A percentile compares a stretch with the other conserved stretches of the same genome.
Conservation (phyloP, 2,329 filamentous ascomycete species). For the Grosmannia penicillata region DNA sequence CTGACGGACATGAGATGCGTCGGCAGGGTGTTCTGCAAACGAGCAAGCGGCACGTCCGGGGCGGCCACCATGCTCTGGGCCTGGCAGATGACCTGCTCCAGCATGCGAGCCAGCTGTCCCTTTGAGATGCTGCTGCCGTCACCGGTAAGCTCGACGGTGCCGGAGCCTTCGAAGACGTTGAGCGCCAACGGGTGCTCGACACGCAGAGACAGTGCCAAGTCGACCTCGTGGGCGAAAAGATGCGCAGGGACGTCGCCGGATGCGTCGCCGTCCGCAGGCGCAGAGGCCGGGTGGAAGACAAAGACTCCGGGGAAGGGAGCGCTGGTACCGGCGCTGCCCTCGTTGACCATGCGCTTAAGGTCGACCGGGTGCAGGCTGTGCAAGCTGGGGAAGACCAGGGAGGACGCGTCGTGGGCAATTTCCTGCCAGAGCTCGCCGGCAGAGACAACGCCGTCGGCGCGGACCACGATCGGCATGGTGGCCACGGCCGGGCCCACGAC, state of each 20-base stretch:
- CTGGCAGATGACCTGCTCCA: conserved; percentile 12
- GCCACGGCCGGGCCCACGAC: conserved; percentile 14
- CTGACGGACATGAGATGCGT: conserved; percentile 5
- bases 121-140: conserved; percentile 11
- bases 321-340: conserved; percentile 8
- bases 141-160: conserved; percentile 12
- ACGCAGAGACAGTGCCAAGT: conserved; percentile 18
- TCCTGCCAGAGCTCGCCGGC: conserved; percentile 9
- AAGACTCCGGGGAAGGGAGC: conserved; percentile 13
- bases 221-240: too few relatives aligned
- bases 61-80: conserved; percentile 8
- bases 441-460: conserved; percentile 5
- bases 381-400: conserved; percentile 3
- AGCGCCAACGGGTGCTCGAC: conserved; percentile 26
- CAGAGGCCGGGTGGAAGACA: conserved; percentile 12
- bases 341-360: conserved; percentile 12
- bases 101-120: too few relatives aligned
- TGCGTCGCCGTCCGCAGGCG: neutral
- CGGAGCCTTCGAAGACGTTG: conserved; percentile 18
- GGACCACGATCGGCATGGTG: conserved; percentile 11
- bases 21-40: conserved; percentile 6
- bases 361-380: conserved; percentile 13
- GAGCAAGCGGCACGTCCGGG: conserved; percentile 7
- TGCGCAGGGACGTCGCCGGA: too few relatives aligned
- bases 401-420: conserved; percentile 7